These are phyloP conservation scores for Botrytis sinoallii DNA, from an alignment of 2,329 filamentous ascomycete genomes.

Conservation along the genomic window DNA sequence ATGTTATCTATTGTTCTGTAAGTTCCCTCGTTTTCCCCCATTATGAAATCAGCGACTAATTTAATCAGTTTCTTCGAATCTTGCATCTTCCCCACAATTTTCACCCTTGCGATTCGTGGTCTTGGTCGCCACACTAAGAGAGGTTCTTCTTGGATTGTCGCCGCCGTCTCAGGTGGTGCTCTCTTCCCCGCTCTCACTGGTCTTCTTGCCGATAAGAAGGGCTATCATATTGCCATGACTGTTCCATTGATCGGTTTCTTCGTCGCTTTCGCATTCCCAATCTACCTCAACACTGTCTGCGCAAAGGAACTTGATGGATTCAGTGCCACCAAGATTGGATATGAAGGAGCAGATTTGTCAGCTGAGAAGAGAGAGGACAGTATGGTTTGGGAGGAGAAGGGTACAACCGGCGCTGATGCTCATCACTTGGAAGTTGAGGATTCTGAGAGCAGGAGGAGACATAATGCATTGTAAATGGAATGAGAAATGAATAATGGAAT, in stretches of 20 bases:
- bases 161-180: conserved; percentile 32
- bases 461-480: background rate
- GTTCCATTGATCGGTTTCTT: conserved; percentile 38
- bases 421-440: conserved; percentile 8
- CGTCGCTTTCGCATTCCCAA: conserved; percentile 38
- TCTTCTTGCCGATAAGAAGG: conserved; percentile 18
- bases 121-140: conserved; percentile 77
- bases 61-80: conserved; percentile 60
- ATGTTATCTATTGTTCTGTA: conserved; percentile 62
- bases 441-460: background rate
- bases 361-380: background rate
- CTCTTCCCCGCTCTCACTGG: conserved; percentile 29
- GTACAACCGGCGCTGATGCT: background rate
- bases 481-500: background rate
- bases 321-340: conserved; percentile 39
- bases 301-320: conserved; percentile 39
- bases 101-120: conserved; percentile 74
- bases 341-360: conserved; percentile 23
- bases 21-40: background rate
- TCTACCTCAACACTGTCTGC: conserved; percentile 38
- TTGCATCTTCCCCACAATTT: conserved; percentile 79
- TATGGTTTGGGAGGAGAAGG: conserved; percentile 13
- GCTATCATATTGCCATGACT: conserved; percentile 31
- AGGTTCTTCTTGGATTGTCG: conserved; percentile 72
- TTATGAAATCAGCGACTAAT: background rate